Percentiles rank a stretch among this genome's conserved stretches.
These are phyloP conservation scores for Acanthamoeba castellanii DNA, from an alignment of 208 protist genomes.

Conservation along the genomic window DNA sequence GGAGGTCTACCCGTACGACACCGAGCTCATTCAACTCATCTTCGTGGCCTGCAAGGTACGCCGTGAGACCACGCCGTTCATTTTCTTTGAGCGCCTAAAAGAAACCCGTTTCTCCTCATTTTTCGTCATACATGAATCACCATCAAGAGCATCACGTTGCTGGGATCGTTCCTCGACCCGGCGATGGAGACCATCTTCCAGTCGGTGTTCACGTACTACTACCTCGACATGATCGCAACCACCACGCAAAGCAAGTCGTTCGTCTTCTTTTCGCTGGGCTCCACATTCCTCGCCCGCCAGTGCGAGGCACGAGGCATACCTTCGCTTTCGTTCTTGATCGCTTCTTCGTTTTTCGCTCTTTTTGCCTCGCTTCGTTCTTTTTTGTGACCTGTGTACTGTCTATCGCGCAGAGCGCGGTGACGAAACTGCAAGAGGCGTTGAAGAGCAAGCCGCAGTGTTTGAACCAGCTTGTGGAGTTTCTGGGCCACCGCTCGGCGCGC, in stretches of 20 bases:
- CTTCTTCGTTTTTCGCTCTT: neutral
- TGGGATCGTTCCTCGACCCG: slow-evolving; percentile 24
- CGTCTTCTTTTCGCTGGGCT: slow-evolving; percentile 48
- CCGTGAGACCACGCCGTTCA: neutral
- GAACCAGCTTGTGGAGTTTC: neutral
- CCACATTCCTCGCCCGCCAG: neutral
- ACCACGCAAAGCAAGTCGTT: neutral
- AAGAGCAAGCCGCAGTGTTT: neutral
- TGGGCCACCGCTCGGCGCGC: slow-evolving; percentile 47
- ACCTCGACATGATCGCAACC: neutral
- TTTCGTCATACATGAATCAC: too few relatives aligned
- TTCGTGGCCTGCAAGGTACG: slow-evolving; percentile 42
- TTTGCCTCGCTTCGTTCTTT: neutral
- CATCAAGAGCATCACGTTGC: neutral
- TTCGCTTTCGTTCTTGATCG: neutral
- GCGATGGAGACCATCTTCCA: slow-evolving; percentile 23
- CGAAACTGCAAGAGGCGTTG: neutral
- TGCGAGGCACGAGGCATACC: neutral
- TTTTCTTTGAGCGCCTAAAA: neutral
- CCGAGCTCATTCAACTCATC: slow-evolving; percentile 12
- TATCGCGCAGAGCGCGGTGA: neutral
- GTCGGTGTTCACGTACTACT: slow-evolving; percentile 55
- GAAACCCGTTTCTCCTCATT: neutral
- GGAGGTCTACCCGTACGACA: slow-evolving; percentile 70
- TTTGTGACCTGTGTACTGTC: neutral